Conservation (phyloP, 2,329 filamentous ascomycete species). For the Tolypocladium tropicale region DNA sequence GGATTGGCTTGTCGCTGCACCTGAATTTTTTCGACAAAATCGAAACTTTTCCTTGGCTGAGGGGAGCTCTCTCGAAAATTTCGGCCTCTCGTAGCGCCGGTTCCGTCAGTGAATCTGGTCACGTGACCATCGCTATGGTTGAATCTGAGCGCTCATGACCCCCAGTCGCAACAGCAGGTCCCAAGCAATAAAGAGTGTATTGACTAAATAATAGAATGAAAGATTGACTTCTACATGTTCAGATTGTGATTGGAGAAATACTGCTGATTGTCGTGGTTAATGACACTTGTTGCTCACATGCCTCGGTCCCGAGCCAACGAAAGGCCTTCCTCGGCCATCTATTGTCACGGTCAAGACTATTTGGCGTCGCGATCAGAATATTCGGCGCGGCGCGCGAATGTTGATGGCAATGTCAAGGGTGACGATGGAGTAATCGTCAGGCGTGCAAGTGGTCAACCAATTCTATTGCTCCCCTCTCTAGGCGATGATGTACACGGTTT, state of each 20-base stretch:
- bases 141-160: neutral
- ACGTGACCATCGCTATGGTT: slow-evolving; percentile 2
- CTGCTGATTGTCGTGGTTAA: too few species aligned
- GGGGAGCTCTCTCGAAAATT: slow-evolving; percentile 12
- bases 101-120: slow-evolving; percentile 9
- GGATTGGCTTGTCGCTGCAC: slow-evolving; percentile 7
- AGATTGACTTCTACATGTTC: too few species aligned
- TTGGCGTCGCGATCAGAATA: too few species aligned
- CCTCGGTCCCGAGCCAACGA: neutral
- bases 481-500: slow-evolving; percentile 31
- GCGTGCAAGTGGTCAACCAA: slow-evolving; percentile 9
- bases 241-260: too few species aligned
- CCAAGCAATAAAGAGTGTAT: too few species aligned
- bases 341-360: too few species aligned
- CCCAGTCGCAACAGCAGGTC: neutral
- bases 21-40: slow-evolving; percentile 19
- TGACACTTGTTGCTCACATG: neutral
- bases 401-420: neutral
- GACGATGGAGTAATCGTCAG: too few species aligned
- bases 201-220: too few species aligned
- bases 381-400: neutral
- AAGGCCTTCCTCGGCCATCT: neutral
- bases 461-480: slow-evolving; percentile 29
- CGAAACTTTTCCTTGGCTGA: slow-evolving; percentile 19
- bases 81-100: slow-evolving; percentile 22